Evolutionary conservation across 176 grass and related monocot species (phyloP), one percentile per base, ranked within the genome.

Genomic region (Oryza officinalis): DNA sequence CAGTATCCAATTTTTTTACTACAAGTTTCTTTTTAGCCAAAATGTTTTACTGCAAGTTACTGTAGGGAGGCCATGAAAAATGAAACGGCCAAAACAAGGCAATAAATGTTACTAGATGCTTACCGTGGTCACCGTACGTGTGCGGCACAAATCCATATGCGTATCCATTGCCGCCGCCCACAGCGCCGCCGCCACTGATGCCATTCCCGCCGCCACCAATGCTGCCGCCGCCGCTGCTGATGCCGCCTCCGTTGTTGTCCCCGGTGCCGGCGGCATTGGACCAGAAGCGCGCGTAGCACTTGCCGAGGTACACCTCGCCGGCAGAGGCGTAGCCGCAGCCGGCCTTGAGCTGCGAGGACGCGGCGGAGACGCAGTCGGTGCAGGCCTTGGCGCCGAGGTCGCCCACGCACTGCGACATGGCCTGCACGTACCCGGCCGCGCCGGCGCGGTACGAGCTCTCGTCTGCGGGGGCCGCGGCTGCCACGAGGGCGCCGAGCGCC

Each of bases 231-330:
- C 30, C 57, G 1, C 23, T 27, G 6, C 3, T 40, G 66, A 23
- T 0, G 31, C 45, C 72, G 10, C 30, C 72, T 2, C 82, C 72
- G 80, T 57, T 72, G 73, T 10, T 12, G 4, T 13, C 65, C 0
- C 59, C 49, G 10, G 57, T 15, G 33, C 23, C 88, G 33, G 77
- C 88, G 33, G 77, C 89, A 45, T 92, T 94, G 70, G 90, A 94
- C 95, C 95, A 97, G 85, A 89, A 94, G 20, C 92, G 87, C 33
- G 87, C 86, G 81, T 93, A 97, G 85, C 95, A 97, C 95, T 94
- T 97, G 75, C 95, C 92, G 46, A 97, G 95, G 86, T 97, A 97
- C 9, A 89, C 88, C 80, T 97, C 92, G 2, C 90, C 95, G 0
- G 90, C 88, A 9, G 86, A 65, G 37, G 95, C 71, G 81, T 81